Base-by-base conservation (phyloP, 495 filamentous ascomycete species). In the Lindgomyces ingoldianus region DNA sequence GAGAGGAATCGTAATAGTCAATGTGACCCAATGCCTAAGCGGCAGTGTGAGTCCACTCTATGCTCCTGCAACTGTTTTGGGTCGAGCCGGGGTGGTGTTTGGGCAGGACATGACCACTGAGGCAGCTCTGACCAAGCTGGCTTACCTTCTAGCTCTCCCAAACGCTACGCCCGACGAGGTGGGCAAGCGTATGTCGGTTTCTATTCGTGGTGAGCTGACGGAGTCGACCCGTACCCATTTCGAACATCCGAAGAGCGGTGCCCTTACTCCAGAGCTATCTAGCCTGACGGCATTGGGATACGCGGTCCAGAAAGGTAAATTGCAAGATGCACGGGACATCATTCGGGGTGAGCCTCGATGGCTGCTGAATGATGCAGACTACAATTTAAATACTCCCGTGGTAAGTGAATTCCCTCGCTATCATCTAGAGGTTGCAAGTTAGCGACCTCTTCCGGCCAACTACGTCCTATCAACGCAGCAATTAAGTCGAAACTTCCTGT, bases 21-120 rank as follows among this genome's bases (percentile, higher is more conserved):
- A 95, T 73, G 86, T 98, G 41, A 95, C 90, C 33, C 94, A 98
- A 76, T 98, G 93, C 72, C 78, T 89, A 51, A 91, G 85, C 47
- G 94, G 94, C 45, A 91, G 87, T 71, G 94, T 97, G 11, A 93
- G 86, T 47, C 89, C 94, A 8, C 81, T 96, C 14, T 98, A 97
- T 76, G 94, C 93, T 16, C 86, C 94, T 0, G 93, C 89, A n/a
- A 94, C 91, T 70, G 85, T 84, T 39, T 80, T 98, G 12, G 91
- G 90, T n/a, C 82, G 85, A 21, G 91, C 91, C 3, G 94, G 94
- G 2, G 90, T 98, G 8, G 90, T 98, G 0, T 92, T 95, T 66
- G 94, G 94, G 4, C 83, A 93, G 59, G 94, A 98, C 72, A 82
- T 98, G 79, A 98, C 94, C 0, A 89, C 90, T 14, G 94, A 98